Conservation (phyloP, 2,329 filamentous ascomycete species). For the Cryphonectria japonica region DNA sequence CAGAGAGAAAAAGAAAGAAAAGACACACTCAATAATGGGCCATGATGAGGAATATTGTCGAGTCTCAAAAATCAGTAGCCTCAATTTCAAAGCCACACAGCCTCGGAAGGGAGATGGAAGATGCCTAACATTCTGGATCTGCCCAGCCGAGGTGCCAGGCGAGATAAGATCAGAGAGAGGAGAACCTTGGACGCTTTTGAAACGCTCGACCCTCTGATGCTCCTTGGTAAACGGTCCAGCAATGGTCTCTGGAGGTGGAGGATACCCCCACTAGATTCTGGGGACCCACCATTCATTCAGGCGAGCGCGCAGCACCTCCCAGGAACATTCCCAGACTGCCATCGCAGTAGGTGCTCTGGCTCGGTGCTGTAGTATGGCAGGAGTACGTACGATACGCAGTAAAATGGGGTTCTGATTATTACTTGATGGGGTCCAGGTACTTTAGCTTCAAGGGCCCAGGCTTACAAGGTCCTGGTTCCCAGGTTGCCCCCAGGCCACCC, state of each 20-base stretch:
- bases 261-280: background rate
- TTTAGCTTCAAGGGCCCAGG: background rate
- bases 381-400: too few relatives aligned
- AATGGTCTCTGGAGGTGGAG: background rate
- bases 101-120: background rate
- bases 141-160: background rate
- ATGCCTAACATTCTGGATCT: background rate
- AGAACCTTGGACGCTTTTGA: background rate
- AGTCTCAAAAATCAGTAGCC: background rate
- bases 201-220: background rate
- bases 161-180: background rate
- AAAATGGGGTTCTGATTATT: background rate
- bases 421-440: too few relatives aligned
- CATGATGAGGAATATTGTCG: background rate
- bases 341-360: too few relatives aligned
- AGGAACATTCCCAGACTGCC: background rate
- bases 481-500: background rate
- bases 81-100: background rate
- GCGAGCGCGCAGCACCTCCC: background rate
- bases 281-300: background rate
- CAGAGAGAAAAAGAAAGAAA: background rate
- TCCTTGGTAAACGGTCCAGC: background rate
- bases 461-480: background rate
- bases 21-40: background rate
- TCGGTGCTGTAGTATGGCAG: background rate